Conservation (phyloP, 441 rosid genomes). For the Viola pubescens region DNA sequence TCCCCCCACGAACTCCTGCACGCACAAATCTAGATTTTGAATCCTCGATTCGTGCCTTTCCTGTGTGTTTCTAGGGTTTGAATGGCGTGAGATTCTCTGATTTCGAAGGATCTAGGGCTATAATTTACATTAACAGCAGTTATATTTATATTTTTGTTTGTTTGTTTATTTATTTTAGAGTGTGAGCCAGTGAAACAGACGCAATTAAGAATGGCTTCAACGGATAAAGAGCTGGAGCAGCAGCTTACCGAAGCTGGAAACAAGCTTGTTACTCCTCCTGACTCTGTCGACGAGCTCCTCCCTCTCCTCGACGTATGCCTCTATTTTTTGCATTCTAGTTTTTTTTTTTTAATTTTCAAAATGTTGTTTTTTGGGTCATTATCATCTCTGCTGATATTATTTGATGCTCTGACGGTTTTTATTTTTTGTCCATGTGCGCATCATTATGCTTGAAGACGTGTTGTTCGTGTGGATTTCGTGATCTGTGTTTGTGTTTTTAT, state of each 20-base stretch:
- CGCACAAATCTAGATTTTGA: conserved; percentile 10
- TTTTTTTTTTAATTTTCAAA: background rate
- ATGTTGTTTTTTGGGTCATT: background rate
- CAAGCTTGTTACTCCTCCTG: conserved; percentile 55
- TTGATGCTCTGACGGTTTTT: background rate
- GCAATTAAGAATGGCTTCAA: conserved; percentile 31
- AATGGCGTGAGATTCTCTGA: conserved; percentile 33
- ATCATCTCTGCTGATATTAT: background rate
- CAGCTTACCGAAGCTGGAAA: conserved; percentile 71
- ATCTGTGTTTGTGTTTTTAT: too few species aligned
- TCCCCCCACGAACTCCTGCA: conserved; percentile 5
- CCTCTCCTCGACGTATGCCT: conserved; percentile 79
- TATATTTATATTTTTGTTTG: conserved; percentile 2
- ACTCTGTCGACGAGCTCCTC: conserved; percentile 67
- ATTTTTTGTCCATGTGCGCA: background rate
- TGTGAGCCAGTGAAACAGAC: background rate
- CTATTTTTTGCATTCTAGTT: background rate
- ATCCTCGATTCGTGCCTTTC: conserved; percentile 15
- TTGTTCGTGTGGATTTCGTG: too few species aligned
- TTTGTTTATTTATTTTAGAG: conserved; percentile 12
- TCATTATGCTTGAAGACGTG: too few species aligned
- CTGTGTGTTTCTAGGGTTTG: conserved; percentile 21
- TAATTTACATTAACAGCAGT: background rate
- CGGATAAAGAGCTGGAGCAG: conserved; percentile 59
- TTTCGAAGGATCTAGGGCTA: conserved; percentile 29